Conservation (phyloP, 2,329 filamentous ascomycete genomes). For the Neofusicoccum sp. region DNA sequence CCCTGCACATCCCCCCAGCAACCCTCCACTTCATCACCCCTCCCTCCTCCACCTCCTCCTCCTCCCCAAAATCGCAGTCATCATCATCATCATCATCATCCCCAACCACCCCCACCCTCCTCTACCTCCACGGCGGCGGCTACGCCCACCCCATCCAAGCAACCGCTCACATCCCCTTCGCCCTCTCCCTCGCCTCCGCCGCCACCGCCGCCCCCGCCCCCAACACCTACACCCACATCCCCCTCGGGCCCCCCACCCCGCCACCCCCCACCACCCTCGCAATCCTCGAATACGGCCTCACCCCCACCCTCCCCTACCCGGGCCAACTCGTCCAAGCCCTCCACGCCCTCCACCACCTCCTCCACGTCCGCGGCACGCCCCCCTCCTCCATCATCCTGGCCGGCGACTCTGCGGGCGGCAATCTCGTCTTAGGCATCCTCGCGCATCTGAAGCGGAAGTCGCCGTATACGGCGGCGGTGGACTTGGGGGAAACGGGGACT, state of each 20-base stretch:
- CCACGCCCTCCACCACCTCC: slow-evolving; percentile 36
- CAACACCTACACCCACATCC: too few relatives aligned
- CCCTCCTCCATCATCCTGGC: slow-evolving; percentile 39
- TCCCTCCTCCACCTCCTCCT: background rate
- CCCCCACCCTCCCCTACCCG: slow-evolving; percentile 42
- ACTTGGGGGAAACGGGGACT: background rate
- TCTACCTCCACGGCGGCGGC: slow-evolving; percentile 40
- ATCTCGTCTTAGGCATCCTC: slow-evolving; percentile 41
- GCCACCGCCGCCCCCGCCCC: too few relatives aligned
- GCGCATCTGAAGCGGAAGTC: slow-evolving; percentile 37
- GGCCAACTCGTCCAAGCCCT: slow-evolving; percentile 43
- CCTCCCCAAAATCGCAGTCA: too few relatives aligned
- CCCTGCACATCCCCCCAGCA: slow-evolving; percentile 21
- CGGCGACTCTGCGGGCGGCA: slow-evolving; percentile 50
- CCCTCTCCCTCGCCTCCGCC: slow-evolving; percentile 31
- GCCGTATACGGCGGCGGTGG: background rate
- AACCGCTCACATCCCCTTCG: slow-evolving; percentile 31
- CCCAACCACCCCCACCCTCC: slow-evolving; percentile 24
- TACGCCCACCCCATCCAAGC: slow-evolving; percentile 41
- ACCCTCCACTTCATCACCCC: slow-evolving; percentile 10
- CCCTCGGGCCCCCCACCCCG: too few relatives aligned
- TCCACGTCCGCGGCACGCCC: slow-evolving; percentile 28
- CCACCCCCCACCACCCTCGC: slow-evolving; percentile 49
- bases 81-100: slow-evolving; percentile 27
- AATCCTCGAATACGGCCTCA: slow-evolving; percentile 54